These are phyloP conservation scores for Eurotiales sp. DNA, from an alignment of 2,329 filamentous ascomycete genomes.

Conservation along the genomic window DNA sequence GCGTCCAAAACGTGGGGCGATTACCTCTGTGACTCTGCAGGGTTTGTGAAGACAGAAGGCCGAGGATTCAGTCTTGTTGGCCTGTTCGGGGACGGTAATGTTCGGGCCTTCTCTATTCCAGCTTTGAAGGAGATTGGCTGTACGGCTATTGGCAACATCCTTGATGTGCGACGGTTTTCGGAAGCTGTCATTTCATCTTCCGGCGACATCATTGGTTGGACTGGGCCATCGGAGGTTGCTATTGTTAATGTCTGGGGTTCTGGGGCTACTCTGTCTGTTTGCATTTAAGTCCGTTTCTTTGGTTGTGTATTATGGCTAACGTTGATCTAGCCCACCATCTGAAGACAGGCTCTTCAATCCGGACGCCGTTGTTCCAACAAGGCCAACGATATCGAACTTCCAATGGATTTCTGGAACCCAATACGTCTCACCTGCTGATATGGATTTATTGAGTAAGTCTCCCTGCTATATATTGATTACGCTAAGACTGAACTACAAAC, in stretches of 20 bases:
- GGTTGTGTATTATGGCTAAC: slow-evolving; percentile 16
- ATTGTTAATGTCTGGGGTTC: slow-evolving; percentile 82
- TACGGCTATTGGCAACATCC: slow-evolving; percentile 58
- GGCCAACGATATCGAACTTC: slow-evolving; percentile 89
- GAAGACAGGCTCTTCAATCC: slow-evolving; percentile 79
- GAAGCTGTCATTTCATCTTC: slow-evolving; percentile 69
- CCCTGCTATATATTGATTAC: neutral
- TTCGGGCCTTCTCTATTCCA: slow-evolving; percentile 81
- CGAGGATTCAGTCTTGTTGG: slow-evolving; percentile 76
- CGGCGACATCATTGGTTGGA: slow-evolving; percentile 84
- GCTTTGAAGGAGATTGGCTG: slow-evolving; percentile 78
- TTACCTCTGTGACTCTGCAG: slow-evolving; percentile 74
- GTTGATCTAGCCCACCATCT: slow-evolving; percentile 38
- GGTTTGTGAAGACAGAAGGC: slow-evolving; percentile 69
- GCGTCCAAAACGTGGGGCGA: slow-evolving; percentile 87
- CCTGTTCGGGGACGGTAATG: slow-evolving; percentile 76
- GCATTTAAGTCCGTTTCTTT: neutral
- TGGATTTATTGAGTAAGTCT: slow-evolving; percentile 70
- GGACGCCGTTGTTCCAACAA: slow-evolving; percentile 65
- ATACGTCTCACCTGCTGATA: slow-evolving; percentile 78
- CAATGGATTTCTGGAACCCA: slow-evolving; percentile 97
- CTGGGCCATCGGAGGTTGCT: slow-evolving; percentile 78
- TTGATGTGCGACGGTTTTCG: slow-evolving; percentile 70
- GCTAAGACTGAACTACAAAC: no score
- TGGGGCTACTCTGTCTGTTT: slow-evolving; percentile 59